phyloP scores from a whole-genome alignment of 192 early-diverging fungal genomes.

The Coemansia sp. region DNA sequence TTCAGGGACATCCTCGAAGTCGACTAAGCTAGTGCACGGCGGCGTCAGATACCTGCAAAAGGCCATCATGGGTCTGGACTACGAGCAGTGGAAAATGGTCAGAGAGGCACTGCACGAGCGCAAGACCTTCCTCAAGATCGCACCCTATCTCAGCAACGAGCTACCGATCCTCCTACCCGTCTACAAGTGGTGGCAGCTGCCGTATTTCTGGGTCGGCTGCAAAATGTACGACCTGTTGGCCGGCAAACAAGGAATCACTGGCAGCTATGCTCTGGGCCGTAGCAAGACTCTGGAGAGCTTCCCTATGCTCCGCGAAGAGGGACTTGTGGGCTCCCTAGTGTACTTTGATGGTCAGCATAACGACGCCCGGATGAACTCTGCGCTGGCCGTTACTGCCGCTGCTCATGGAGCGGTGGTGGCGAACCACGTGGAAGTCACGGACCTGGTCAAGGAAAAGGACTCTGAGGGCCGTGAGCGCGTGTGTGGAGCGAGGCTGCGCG shows the following conservation, averaged over 20 bases:
- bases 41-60: conserved; percentile 97
- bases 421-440: conserved; percentile 89
- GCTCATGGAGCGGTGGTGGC: conserved; percentile 87
- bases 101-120: conserved; percentile 95
- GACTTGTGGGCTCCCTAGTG: conserved; percentile 89
- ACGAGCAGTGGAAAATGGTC: conserved; percentile 96
- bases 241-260: conserved; percentile 76
- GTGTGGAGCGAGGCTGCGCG: conserved; percentile 78
- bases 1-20: conserved; percentile 85
- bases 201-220: conserved; percentile 93
- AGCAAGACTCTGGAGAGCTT: conserved; percentile 89
- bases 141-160: conserved; percentile 91
- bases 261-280: conserved; percentile 82
- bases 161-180: conserved; percentile 95
- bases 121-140: conserved; percentile 88
- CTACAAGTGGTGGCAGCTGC: conserved; percentile 95
- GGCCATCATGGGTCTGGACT: conserved; percentile 90
- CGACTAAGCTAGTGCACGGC: conserved; percentile 96
- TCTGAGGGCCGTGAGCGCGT: conserved; percentile 56
- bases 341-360: conserved; percentile 99
- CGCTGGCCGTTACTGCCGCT: conserved; percentile 86
- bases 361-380: conserved; percentile 96
- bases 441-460: conserved; percentile 68
- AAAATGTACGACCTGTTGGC: conserved; percentile 93
- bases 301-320: conserved; percentile 89